Conservation (phyloP, 2,329 filamentous ascomycete genomes). For the Paracoccidioides brasiliensis region DNA sequence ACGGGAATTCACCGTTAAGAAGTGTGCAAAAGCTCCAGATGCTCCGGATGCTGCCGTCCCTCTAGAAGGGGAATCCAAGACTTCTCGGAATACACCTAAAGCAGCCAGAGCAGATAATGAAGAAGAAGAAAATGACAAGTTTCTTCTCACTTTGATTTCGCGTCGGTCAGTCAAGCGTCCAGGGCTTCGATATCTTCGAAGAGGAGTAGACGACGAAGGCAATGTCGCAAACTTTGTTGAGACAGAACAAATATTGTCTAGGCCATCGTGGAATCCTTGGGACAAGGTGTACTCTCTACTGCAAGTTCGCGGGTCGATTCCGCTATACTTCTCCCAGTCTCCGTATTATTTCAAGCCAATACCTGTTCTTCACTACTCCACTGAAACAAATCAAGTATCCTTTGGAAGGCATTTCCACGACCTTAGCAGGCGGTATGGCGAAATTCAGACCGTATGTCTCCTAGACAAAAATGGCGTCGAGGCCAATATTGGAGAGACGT, state of each 20-base stretch:
- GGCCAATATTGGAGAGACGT: slow-evolving; percentile 62
- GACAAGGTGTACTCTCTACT: slow-evolving; percentile 66
- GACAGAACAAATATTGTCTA: slow-evolving; percentile 84
- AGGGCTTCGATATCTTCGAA: slow-evolving; percentile 76
- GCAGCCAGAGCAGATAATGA: slow-evolving; percentile 14
- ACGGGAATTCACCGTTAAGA: slow-evolving; percentile 60
- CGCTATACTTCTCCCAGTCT: slow-evolving; percentile 87
- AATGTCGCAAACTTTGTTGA: slow-evolving; percentile 84
- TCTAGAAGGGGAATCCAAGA: slow-evolving; percentile 14
- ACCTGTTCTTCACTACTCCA: slow-evolving; percentile 68
- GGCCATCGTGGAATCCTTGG: slow-evolving; percentile 48
- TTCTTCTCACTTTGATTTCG: slow-evolving; percentile 83
- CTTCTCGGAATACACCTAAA: slow-evolving; percentile 26
- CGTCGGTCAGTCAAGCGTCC: slow-evolving; percentile 74
- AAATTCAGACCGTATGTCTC: slow-evolving; percentile 65
- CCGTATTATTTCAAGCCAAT: slow-evolving; percentile 87
- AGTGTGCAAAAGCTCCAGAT: slow-evolving; percentile 10
- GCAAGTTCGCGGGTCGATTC: slow-evolving; percentile 82
- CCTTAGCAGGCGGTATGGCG: slow-evolving; percentile 57
- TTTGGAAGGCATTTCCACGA: slow-evolving; percentile 67
- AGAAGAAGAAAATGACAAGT: slow-evolving; percentile 32
- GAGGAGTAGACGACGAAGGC: slow-evolving; percentile 82
- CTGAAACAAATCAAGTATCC: slow-evolving; percentile 63
- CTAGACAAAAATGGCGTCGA: slow-evolving; percentile 84
- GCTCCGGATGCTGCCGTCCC: slow-evolving; percentile 11